phyloP scores from a whole-genome alignment of 2,329 filamentous ascomycete genomes.

The Cucurbitaria berberidis region DNA sequence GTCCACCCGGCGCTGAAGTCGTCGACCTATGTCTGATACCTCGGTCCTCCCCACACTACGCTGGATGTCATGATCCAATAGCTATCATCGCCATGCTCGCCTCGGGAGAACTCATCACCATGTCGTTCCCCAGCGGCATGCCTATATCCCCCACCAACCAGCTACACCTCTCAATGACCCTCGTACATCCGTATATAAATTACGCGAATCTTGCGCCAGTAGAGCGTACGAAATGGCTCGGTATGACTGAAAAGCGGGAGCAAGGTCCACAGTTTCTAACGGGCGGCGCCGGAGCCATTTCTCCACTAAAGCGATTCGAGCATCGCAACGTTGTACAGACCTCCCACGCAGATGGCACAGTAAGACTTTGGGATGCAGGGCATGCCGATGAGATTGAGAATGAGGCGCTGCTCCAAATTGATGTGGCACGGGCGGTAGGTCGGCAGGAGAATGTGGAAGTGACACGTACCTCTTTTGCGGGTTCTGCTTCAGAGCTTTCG shows the following conservation, averaged over 20 bases:
- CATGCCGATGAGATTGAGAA: slow-evolving; percentile 96
- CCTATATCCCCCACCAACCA: slow-evolving; percentile 92
- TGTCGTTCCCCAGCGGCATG: slow-evolving; percentile 91
- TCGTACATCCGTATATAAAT: slow-evolving; percentile 88
- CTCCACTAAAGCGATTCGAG: slow-evolving; percentile 77
- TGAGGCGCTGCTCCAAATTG: slow-evolving; percentile 77
- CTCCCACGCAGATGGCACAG: slow-evolving; percentile 86
- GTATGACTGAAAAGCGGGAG: slow-evolving; percentile 82
- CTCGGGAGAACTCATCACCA: slow-evolving; percentile 85
- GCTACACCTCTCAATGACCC: slow-evolving; percentile 82
- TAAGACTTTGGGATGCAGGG: slow-evolving; percentile 92
- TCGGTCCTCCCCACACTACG: slow-evolving; percentile 81
- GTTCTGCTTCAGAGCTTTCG: slow-evolving; percentile 82
- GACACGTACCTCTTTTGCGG: slow-evolving; percentile 78
- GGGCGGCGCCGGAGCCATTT: slow-evolving; percentile 76
- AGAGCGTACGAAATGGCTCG: slow-evolving; percentile 82
- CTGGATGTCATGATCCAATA: slow-evolving; percentile 87
- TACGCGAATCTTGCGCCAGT: slow-evolving; percentile 74
- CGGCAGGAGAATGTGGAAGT: slow-evolving; percentile 80
- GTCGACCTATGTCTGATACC: slow-evolving; percentile 84
- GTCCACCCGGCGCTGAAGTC: slow-evolving; percentile 78
- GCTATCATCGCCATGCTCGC: slow-evolving; percentile 79
- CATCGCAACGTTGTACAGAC: slow-evolving; percentile 83
- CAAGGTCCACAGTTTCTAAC: slow-evolving; percentile 78
- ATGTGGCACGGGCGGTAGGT: slow-evolving; percentile 81